Evolutionary conservation across 495 filamentous ascomycete species (phyloP), one percentile per base, ranked within the genome.

Genomic region (Diplogelasinospora grovesii): DNA sequence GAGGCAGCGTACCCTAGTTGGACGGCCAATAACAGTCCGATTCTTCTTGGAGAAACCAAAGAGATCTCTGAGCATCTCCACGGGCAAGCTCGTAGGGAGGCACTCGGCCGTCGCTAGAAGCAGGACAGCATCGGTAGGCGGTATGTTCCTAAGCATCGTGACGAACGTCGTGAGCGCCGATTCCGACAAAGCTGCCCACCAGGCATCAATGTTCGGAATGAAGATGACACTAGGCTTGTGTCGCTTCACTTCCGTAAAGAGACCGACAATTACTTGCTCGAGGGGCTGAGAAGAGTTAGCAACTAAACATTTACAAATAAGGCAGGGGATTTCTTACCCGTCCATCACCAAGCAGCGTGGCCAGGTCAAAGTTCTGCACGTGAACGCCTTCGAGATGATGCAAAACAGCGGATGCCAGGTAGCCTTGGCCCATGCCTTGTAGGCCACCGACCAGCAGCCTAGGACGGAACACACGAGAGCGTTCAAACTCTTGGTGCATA

Each of bases 171-270:
- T 79, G 40, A 95, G 74, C 5, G 58, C 54, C 14, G 68, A 44
- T 3, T 70, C 70, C n/a, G 69, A 65, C 9, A 95, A 63, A 18
- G 79, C 87, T 7, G 70, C 61, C 50, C 83, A 87, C 93, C 93
- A 98, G 22, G 77, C 67, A 32, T 96, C 85, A 45, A 96, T 76
- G 47, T 85, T 80, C 0, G 93, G 92, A 33, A 98, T 83, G 65
- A 85, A 97, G 41, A 98, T 94, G 16, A 98, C 85, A 63, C 88
- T 89, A 7, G 93, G 92, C 61, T 93, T 96, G 50, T 95, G 88
- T 27, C 89, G 78, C 55, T 86, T 86, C 10, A 93, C 86, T 65
- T 98, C 92, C 0, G 82, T 73, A 56, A 98, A 98, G 1, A 90
- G 70, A 50, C 89, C 83, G 18, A 94, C 86, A 27, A 98, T 76